phyloP scores from a whole-genome alignment of 2,329 filamentous ascomycete genomes.

The Fusarium sp. region DNA sequence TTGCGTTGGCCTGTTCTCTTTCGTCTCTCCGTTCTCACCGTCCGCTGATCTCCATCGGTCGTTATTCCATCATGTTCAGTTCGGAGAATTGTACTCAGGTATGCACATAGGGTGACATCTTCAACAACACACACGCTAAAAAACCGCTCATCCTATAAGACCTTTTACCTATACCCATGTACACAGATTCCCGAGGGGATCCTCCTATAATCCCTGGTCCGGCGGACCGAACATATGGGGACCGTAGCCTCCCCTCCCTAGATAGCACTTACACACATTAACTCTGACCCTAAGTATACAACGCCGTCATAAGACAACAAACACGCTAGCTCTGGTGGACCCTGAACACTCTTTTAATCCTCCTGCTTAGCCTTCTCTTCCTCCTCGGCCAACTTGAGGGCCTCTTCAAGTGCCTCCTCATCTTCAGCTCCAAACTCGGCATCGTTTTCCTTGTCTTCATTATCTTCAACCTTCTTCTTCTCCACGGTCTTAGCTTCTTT shows the following conservation, averaged over 20 bases:
- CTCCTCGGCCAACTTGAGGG: constrained; percentile 52
- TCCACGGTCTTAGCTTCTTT: constrained; percentile 30
- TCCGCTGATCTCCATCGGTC: constrained; percentile 25
- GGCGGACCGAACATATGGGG: constrained; percentile 14
- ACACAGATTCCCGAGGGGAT: constrained; percentile 35
- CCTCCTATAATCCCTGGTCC: constrained; percentile 28
- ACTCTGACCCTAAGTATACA: constrained; percentile 27
- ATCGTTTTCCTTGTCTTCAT: constrained; percentile 49
- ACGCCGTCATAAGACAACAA: constrained; percentile 35
- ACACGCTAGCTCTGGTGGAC: constrained; percentile 23
- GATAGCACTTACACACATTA: constrained; percentile 12
- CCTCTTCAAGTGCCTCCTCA: constrained; percentile 57
- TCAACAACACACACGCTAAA: background rate
- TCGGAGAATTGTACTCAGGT: background rate
- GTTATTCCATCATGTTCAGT: constrained; percentile 11
- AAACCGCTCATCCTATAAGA: constrained; percentile 15
- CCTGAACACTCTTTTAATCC: background rate
- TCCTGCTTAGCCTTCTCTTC: constrained; percentile 41
- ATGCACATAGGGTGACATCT: constrained; percentile 10
- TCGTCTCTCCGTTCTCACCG: constrained; percentile 6
- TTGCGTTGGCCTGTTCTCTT: constrained; percentile 16
- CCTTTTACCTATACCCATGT: constrained; percentile 18
- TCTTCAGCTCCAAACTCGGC: constrained; percentile 52
- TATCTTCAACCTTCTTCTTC: constrained; percentile 32
- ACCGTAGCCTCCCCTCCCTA: constrained; percentile 20